Conservation (phyloP, 2,329 filamentous ascomycete species). For the Diatrype stigma region DNA sequence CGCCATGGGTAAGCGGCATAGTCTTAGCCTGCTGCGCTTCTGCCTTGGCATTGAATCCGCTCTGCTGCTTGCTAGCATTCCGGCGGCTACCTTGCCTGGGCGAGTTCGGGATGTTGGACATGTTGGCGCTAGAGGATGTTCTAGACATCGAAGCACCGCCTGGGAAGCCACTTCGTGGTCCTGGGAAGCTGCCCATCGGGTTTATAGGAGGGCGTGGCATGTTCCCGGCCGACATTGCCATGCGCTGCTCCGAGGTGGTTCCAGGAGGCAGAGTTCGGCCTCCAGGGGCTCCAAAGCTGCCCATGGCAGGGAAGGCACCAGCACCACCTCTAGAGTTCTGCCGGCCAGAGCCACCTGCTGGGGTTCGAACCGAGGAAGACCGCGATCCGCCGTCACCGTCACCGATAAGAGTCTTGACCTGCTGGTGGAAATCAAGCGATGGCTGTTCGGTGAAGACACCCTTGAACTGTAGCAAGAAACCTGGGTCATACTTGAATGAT, state of each 20-base stretch:
- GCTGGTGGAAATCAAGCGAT: slow-evolving; percentile 85
- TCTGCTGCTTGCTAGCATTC: slow-evolving; percentile 62
- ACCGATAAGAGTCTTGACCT: slow-evolving; percentile 82
- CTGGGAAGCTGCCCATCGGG: slow-evolving; percentile 57
- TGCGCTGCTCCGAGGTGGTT: slow-evolving; percentile 74
- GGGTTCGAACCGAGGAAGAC: slow-evolving; percentile 59
- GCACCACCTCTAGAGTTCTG: slow-evolving; percentile 50
- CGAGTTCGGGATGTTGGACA: slow-evolving; percentile 62
- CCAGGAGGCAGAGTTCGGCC: slow-evolving; percentile 61
- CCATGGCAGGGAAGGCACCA: slow-evolving; percentile 59
- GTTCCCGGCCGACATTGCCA: slow-evolving; percentile 56
- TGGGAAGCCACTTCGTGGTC: slow-evolving; percentile 61
- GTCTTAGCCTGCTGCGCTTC: slow-evolving; percentile 73
- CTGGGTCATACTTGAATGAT: slow-evolving; percentile 90
- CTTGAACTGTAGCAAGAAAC: slow-evolving; percentile 95
- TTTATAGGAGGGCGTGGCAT: slow-evolving; percentile 48
- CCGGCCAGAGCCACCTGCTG: slow-evolving; percentile 43
- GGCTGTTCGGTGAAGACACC: slow-evolving; percentile 95
- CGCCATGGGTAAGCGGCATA: slow-evolving; percentile 85
- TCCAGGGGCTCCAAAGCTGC: slow-evolving; percentile 55
- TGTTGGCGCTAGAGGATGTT: slow-evolving; percentile 54
- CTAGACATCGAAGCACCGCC: slow-evolving; percentile 61
- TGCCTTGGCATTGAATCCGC: slow-evolving; percentile 47
- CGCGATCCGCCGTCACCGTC: slow-evolving; percentile 61
- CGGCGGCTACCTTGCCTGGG: slow-evolving; percentile 65